Percentiles rank a stretch among this genome's conserved stretches.
Evolutionary conservation across 1,284 basidiomycete species (phyloP).

Genomic region (Ganoderma multipileum): DNA sequence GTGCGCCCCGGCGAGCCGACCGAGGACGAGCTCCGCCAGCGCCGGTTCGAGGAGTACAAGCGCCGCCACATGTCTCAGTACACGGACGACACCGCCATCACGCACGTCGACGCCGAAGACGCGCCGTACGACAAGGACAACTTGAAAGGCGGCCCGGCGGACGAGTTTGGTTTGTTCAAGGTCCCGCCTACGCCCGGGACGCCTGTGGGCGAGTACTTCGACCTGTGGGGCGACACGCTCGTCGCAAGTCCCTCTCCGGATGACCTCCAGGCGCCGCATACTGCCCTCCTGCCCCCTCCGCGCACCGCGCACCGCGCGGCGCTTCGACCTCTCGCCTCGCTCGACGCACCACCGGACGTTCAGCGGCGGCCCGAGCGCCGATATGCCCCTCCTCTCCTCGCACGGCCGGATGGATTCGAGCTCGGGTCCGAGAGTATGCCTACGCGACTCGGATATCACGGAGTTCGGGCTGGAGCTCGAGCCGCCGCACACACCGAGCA

Average conservation of each 20-base stretch:
- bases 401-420: slow-evolving; percentile 35
- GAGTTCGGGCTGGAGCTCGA: slow-evolving; percentile 23
- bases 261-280: slow-evolving; percentile 6
- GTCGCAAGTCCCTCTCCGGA: slow-evolving; percentile 33
- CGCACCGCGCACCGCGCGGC: slow-evolving; percentile 35
- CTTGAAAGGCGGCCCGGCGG: slow-evolving; percentile 17
- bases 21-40: slow-evolving; percentile 42
- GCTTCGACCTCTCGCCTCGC: no score
- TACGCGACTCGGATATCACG: slow-evolving; percentile 21
- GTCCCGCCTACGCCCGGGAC: slow-evolving; percentile 16
- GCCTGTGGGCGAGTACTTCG: no score
- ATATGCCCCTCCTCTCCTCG: slow-evolving; percentile 43
- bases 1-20: slow-evolving; percentile 32
- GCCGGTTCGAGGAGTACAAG: slow-evolving; percentile 41
- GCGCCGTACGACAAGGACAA: slow-evolving; percentile 23
- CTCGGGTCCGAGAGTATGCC: slow-evolving; percentile 24
- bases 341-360: no score
- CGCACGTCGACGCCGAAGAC: slow-evolving; percentile 39
- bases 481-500: slow-evolving; percentile 12
- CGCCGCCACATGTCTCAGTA: slow-evolving; percentile 39
- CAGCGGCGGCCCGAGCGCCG: slow-evolving; percentile 34
- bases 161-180: slow-evolving; percentile 36
- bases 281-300: slow-evolving; percentile 15
- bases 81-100: slow-evolving; percentile 44
- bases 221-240: slow-evolving; percentile 29